Base-by-base conservation (phyloP, 1,284 basidiomycete genomes). In the Ustilago nuda region DNA sequence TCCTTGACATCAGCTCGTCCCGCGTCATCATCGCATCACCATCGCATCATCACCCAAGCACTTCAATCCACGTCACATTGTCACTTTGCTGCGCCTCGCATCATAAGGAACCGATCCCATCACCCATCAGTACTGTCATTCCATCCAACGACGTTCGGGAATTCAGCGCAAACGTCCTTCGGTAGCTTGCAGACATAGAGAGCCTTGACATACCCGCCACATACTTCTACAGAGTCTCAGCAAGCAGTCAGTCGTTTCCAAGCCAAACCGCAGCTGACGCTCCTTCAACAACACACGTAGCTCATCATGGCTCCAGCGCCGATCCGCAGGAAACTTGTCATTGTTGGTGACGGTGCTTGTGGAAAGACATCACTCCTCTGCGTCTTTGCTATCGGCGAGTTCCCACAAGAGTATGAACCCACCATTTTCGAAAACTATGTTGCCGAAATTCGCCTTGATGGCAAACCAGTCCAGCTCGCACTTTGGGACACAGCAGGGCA, bases 401-500 rank as follows among this genome's bases (percentile, higher is more conserved):
- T 99, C 84, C 96, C 95, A 51, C 94, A 94, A 87, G 93, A 94
- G 91, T 97, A 98, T 86, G 95, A 76, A 17, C 73, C 73, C 15
- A 76, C 82, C 70, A 94, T 97, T 62, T 97, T 97, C 84, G 95
- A 97, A 88, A 99, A 98, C 86, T 99, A 98, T 87, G 95, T 98
- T 70, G 95, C 96, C 53, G 96, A 98, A 88, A 97, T 99, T 84
- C 90, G 94, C 81, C 89, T 98, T 62, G 96, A 99, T 87, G 95
- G 95, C 77, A 98, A 98, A 87, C 93, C 95, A 48, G 93, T 98
- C 27, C 95, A 98, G 86, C 88, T 98, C 63, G 95, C 95, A 46
- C 87, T 98, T 41, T 98, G 95, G 95, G 95, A 98, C 89, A 98
- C 95, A 66, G 95, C 95, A 81, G 94, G 93, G 45, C 93, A 95